Base-by-base conservation (phyloP, 345 rosid genomes). In the Clausena lansium region DNA sequence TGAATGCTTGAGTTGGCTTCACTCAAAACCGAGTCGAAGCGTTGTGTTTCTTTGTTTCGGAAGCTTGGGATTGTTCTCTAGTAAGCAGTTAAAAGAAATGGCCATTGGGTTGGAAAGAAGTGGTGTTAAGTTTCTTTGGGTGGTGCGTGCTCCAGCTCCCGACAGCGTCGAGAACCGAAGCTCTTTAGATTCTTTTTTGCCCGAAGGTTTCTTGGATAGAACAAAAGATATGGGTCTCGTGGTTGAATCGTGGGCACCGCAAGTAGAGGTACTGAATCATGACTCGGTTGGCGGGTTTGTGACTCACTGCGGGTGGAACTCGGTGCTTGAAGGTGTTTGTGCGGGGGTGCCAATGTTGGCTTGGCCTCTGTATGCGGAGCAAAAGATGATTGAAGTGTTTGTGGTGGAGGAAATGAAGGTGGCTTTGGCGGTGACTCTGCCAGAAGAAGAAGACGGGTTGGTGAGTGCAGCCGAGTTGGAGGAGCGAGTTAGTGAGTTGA, bases 361-460 rank as follows among this genome's bases (percentile, higher is more conserved):
- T 0, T 88, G 91, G 89, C 89, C 91, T 2, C 82, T 85, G 1
- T 84, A 84, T 28, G 86, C 87, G 3, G 88, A 87, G 80, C 86
- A 87, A 47, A 81, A 22, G 75, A 25, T 83, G 61, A 77, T 76
- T 5, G 66, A 64, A 73, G 38, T n/a, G n/a, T 11, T 80, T 3
- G 6, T 81, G n/a, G 84, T 85, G 67, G 80, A 82, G 67, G 90
- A 80, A 28, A 11, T 80, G 73, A 66, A 84, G 71, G 63, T 80
- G 24, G 85, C 79, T 47, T 33, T 80, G 35, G 20, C 76, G 6
- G 25, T 86, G 58, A 27, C 24, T 0, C 54, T 19, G 36, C 47
- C 79, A 2, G 85, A 78, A 59, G 81, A 71, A 2, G 85, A 74
- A 54, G 81, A 71, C 3, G 79, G 82, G 35, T 57, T 71, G 1